Evolutionary conservation across 2,329 filamentous ascomycete species (phyloP).

Genomic region (Pseudopyrenochaeta lycopersici): DNA sequence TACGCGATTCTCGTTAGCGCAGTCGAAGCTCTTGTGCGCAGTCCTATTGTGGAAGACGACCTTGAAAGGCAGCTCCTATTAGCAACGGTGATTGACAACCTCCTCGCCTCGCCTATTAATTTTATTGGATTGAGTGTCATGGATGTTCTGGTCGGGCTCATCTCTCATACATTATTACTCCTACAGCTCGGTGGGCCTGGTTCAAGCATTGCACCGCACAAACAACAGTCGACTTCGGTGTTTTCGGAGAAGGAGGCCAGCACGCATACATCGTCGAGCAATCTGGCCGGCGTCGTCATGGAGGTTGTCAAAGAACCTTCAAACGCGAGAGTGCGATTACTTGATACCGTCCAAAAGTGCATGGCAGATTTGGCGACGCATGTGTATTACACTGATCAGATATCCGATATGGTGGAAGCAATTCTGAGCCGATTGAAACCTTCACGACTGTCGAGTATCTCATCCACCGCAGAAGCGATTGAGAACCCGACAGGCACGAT

Average conservation of each 20-base stretch:
- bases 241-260: constrained; percentile 29
- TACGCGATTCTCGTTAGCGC: constrained; percentile 87
- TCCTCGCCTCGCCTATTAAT: constrained; percentile 88
- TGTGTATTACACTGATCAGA: constrained; percentile 96
- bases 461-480: constrained; percentile 58
- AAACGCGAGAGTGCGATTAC: constrained; percentile 66
- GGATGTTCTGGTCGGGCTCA: constrained; percentile 86
- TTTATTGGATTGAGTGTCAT: constrained; percentile 96
- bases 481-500: constrained; percentile 61
- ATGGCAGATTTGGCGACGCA: constrained; percentile 93
- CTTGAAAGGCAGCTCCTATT: constrained; percentile 78
- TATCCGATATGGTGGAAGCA: constrained; percentile 89
- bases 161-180: constrained; percentile 82
- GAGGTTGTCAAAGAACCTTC: constrained; percentile 61
- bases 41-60: constrained; percentile 73
- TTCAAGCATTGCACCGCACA: constrained; percentile 48
- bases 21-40: constrained; percentile 77
- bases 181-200: constrained; percentile 69
- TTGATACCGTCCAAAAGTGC: constrained; percentile 78
- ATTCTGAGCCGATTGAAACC: constrained; percentile 83
- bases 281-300: constrained; percentile 40
- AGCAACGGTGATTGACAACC: constrained; percentile 79
- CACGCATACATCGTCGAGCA: constrained; percentile 26
- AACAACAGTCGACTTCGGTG: constrained; percentile 46
- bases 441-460: constrained; percentile 54